Evolutionary conservation across 2,329 filamentous ascomycete species (phyloP).

Genomic region (Alternaria incomplexa): DNA sequence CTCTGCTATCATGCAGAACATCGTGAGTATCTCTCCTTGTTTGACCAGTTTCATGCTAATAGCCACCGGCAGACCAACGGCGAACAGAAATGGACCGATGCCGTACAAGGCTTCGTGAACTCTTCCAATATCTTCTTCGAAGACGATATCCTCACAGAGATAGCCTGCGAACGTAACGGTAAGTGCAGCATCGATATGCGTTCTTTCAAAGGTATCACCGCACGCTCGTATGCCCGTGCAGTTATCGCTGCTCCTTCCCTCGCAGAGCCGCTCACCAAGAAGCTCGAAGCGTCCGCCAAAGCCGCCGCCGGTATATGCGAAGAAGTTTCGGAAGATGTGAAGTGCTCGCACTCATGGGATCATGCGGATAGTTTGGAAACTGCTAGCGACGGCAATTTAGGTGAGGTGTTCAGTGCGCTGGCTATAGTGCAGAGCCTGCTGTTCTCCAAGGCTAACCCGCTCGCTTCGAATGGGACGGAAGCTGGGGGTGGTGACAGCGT

Average conservation of each 20-base stretch:
- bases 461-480: background rate
- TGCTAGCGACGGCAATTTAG: conserved; percentile 20
- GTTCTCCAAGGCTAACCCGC: conserved; percentile 18
- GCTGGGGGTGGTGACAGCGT: background rate
- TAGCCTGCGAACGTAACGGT: conserved; percentile 65
- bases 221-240: conserved; percentile 31
- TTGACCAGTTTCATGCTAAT: background rate
- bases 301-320: conserved; percentile 26
- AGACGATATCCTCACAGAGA: conserved; percentile 68
- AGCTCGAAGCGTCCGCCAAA: conserved; percentile 28
- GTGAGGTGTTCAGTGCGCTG: conserved; percentile 28
- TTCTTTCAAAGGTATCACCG: conserved; percentile 63
- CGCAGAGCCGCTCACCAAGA: conserved; percentile 16
- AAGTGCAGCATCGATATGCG: conserved; percentile 69
- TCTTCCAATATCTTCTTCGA: conserved; percentile 49
- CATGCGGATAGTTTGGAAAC: background rate
- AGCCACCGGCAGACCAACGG: conserved; percentile 24
- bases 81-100: conserved; percentile 28
- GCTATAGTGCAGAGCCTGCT: conserved; percentile 32
- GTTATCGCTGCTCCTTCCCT: conserved; percentile 25
- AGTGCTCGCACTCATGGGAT: background rate
- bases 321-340: background rate
- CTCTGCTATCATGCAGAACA: conserved; percentile 59
- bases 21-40: conserved; percentile 36
- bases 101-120: conserved; percentile 26